phyloP scores from a whole-genome alignment of 148 eudicot genomes.

The Rhododendron ovatum region DNA sequence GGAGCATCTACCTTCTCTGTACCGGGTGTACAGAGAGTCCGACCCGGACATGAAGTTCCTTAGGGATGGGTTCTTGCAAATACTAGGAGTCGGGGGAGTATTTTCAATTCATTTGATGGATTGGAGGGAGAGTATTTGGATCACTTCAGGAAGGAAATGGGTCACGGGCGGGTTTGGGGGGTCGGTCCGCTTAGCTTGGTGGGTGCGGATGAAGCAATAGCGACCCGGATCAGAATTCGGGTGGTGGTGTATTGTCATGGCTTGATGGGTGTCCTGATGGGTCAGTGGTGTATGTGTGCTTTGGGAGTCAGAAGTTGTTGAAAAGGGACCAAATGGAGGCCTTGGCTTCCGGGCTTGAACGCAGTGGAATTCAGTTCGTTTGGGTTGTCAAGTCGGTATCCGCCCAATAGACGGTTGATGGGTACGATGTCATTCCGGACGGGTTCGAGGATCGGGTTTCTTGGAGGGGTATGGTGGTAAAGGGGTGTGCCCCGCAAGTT shows the following conservation, averaged over 20 bases:
- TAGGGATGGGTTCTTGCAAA: conserved; percentile 32
- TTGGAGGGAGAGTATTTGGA: conserved; percentile 45
- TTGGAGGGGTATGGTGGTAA: no score
- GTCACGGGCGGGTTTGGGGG: conserved; percentile 29
- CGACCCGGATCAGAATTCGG: conserved; percentile 6
- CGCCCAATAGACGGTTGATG: conserved; percentile 16
- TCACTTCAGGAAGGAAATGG: conserved; percentile 20
- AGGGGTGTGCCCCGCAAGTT: no score
- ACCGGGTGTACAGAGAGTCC: conserved; percentile 20
- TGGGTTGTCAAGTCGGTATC: conserved; percentile 44
- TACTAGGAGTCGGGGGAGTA: conserved; percentile 36
- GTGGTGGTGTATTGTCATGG: conserved; percentile 30
- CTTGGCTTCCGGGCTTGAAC: conserved; percentile 43
- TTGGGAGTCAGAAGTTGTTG: conserved; percentile 59
- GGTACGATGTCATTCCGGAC: conserved; percentile 16
- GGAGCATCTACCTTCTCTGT: conserved; percentile 37
- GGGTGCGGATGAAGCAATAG: conserved; percentile 4
- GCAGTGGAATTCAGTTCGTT: conserved; percentile 36
- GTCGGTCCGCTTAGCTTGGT: conserved; percentile 41
- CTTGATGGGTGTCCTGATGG: conserved; percentile 45
- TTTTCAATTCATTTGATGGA: conserved; percentile 37
- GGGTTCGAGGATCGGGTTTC: conserved; percentile 19
- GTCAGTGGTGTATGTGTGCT: conserved; percentile 57
- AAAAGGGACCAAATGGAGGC: conserved; percentile 48
- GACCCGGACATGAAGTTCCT: conserved; percentile 25